Evolutionary conservation across 2,329 filamentous ascomycete species (phyloP).

Genomic region (Colletotrichum tropicale): DNA sequence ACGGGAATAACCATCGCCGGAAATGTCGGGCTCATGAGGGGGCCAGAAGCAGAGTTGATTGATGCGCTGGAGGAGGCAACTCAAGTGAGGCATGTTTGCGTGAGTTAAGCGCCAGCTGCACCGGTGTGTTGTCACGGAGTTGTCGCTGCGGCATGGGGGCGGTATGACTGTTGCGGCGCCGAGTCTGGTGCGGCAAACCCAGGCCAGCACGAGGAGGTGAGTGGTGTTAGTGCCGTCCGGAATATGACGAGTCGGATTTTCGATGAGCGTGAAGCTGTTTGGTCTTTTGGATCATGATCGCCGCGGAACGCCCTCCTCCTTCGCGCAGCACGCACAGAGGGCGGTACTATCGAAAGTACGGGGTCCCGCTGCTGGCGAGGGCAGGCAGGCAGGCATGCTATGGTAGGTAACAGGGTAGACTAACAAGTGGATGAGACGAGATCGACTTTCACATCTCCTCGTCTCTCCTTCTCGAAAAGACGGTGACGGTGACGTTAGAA

Average conservation of each 20-base stretch:
- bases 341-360: not conserved
- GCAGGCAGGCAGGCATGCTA: not conserved
- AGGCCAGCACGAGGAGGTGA: not conserved
- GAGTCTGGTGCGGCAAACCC: not conserved
- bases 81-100: not conserved
- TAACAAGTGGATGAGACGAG: constrained; percentile 6
- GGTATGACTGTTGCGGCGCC: not conserved
- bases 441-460: not conserved
- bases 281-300: constrained; percentile 7
- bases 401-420: not conserved
- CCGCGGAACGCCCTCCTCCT: not conserved
- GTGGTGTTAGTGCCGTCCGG: not conserved
- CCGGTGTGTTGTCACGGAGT: constrained; percentile 12
- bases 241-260: constrained; percentile 11
- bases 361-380: not conserved
- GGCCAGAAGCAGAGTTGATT: not conserved
- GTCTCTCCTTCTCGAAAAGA: constrained; percentile 17
- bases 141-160: not conserved
- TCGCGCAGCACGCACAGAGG: not conserved
- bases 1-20: not conserved
- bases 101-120: constrained; percentile 14
- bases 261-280: not conserved
- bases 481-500: constrained; percentile 21
- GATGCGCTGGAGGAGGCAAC: not conserved
- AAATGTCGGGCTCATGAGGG: not conserved